Evolutionary conservation across 208 protist genomes (phyloP), one percentile per base, ranked within the genome.

Genomic region (Acanthamoeba lugdunensis): DNA sequence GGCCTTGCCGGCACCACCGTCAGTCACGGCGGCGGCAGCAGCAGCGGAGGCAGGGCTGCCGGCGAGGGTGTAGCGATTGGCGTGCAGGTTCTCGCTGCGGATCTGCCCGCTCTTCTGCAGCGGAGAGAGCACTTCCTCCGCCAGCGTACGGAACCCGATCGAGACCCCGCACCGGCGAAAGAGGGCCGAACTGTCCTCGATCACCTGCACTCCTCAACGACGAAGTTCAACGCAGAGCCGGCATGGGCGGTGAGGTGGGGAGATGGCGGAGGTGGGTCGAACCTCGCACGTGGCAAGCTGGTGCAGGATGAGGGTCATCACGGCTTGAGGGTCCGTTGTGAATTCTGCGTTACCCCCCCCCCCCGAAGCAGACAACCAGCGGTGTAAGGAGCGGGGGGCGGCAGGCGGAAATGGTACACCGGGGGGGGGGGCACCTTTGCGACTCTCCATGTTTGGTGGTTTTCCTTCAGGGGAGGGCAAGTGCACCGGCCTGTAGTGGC

Each of bases 61-160:
- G 37, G 61, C 87, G 9, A 92, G 63, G 14, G 87, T 58, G 63
- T 92, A 92, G 13, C 30, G 58, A 2, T 75, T 92, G 63, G 63
- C 50, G 61, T 79, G 58, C 14, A 92, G 18, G 21, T 21, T 28
- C 41, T 52, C 67, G 45, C 18, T 79, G 14, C 33, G 73, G 87
- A 92, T 92, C 63, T 79, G 87, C 30, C 48, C n/a, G 41, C 71
- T 45, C 67, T 41, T 92, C 67, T 52, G 41, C 30, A 92, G 45
- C 18, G 87, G 58, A 21, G 71, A 33, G 33, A 92, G 25, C 48
- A 92, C 87, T 25, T 71, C 87, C 61, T 92, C 87, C 45, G 37
- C 58, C 23, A 75, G 30, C 16, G 25, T 41, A 0, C 71, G 73
- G 87, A 92, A 92, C 23, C 25, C 8, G 21, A 92, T 69, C 7